These are phyloP conservation scores for Trichosanthes cucumerina DNA, from an alignment of 306 rosid species.

Conservation along the genomic window DNA sequence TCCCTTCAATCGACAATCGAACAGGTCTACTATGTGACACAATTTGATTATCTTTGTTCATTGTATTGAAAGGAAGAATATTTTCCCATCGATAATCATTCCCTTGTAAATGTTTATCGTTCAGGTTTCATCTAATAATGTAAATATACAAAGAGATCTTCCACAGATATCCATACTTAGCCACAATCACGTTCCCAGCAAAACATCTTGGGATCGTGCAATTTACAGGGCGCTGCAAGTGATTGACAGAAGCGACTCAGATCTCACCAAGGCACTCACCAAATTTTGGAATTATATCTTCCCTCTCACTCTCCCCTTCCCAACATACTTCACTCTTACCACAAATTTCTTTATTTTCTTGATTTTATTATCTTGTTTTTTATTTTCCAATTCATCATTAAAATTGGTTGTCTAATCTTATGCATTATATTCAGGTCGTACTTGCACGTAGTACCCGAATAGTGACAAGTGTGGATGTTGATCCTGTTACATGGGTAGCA, in stretches of 20 bases:
- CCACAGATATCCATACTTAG: slow-evolving; percentile 50
- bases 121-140: slow-evolving; percentile 63
- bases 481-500: slow-evolving; percentile 70
- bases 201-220: slow-evolving; percentile 53
- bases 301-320: neutral
- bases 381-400: neutral
- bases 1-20: slow-evolving; percentile 51
- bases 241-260: slow-evolving; percentile 48
- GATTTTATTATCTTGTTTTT: neutral
- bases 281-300: neutral
- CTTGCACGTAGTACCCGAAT: slow-evolving; percentile 89
- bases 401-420: neutral
- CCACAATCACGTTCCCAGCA: slow-evolving; percentile 49
- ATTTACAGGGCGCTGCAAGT: slow-evolving; percentile 65
- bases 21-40: slow-evolving; percentile 32
- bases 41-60: neutral
- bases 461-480: slow-evolving; percentile 50
- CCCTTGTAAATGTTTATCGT: neutral
- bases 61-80: neutral
- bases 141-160: slow-evolving; percentile 38
- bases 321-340: neutral
- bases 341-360: neutral
- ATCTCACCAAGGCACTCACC: slow-evolving; percentile 42
- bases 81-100: neutral
- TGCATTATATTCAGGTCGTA: slow-evolving; percentile 53